Conservation (phyloP, 2,329 filamentous ascomycete genomes). For the Lachnellula arida region DNA sequence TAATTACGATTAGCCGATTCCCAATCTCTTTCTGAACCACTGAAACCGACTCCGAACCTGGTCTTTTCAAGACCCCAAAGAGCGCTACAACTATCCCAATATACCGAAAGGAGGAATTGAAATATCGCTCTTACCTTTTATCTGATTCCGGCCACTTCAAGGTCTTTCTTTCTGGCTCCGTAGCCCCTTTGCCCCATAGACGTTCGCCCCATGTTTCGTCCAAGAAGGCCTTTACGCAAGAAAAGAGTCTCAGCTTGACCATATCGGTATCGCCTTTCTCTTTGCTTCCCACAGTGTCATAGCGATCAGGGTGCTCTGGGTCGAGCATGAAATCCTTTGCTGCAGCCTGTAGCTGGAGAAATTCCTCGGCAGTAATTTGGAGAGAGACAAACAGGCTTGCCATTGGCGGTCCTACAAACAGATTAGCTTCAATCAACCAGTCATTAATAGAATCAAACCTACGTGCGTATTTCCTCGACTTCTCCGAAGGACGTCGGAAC, state of each 20-base stretch:
- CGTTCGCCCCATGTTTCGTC: slow-evolving; percentile 30
- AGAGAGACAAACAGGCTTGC: slow-evolving; percentile 27
- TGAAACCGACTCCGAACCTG: no score
- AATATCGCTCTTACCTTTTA: slow-evolving; percentile 23
- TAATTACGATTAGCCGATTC: slow-evolving; percentile 15
- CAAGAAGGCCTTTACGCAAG: slow-evolving; percentile 26
- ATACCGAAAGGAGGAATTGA: no score
- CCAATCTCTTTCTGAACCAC: not conserved
- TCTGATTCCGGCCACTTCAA: slow-evolving; percentile 29
- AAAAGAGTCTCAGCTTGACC: slow-evolving; percentile 29
- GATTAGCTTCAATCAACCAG: slow-evolving; percentile 1
- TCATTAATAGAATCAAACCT: slow-evolving; percentile 3
- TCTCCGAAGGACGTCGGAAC: slow-evolving; percentile 25
- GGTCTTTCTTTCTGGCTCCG: slow-evolving; percentile 15
- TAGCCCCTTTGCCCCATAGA: slow-evolving; percentile 21
- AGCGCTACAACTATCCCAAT: no score
- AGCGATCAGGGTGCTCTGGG: slow-evolving; percentile 26
- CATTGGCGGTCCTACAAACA: slow-evolving; percentile 26
- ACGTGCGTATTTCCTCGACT: slow-evolving; percentile 30
- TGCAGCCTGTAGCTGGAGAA: slow-evolving; percentile 28
- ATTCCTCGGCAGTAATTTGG: slow-evolving; percentile 26
- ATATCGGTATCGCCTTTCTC: slow-evolving; percentile 24
- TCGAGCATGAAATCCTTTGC: slow-evolving; percentile 33
- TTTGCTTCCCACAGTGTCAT: slow-evolving; percentile 24
- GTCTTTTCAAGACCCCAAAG: no score